A percentile compares a stretch with the other conserved stretches of the same genome.
These are phyloP conservation scores for Dionaea muscipula DNA, from an alignment of 179 eudicot species.

Conservation along the genomic window DNA sequence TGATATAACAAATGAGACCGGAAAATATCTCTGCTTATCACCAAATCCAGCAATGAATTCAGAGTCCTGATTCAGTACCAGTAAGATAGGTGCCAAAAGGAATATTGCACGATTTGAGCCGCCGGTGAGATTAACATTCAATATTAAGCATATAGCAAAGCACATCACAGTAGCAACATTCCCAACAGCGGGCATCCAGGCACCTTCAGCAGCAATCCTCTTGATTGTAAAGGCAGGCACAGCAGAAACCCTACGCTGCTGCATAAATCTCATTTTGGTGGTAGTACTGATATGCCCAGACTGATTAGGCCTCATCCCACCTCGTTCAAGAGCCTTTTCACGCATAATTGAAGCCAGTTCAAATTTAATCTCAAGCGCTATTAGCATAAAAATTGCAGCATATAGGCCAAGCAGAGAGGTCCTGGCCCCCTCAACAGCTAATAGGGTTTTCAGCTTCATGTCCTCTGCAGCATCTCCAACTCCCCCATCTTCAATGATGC, in stretches of 20 bases:
- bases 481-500: slow-evolving; percentile 33
- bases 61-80: slow-evolving; percentile 89
- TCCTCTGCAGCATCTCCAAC: slow-evolving; percentile 48
- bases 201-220: slow-evolving; percentile 86
- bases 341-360: slow-evolving; percentile 73
- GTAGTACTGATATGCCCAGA: slow-evolving; percentile 49
- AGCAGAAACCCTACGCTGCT: slow-evolving; percentile 69
- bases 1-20: slow-evolving; percentile 69
- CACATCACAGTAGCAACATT: slow-evolving; percentile 91
- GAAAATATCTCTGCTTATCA: slow-evolving; percentile 93
- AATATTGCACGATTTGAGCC: slow-evolving; percentile 96
- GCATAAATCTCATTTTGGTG: slow-evolving; percentile 70
- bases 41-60: slow-evolving; percentile 98
- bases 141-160: slow-evolving; percentile 81
- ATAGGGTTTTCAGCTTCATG: slow-evolving; percentile 42
- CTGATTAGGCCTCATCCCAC: slow-evolving; percentile 46
- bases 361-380: slow-evolving; percentile 83
- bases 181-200: slow-evolving; percentile 99
- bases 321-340: slow-evolving; percentile 60
- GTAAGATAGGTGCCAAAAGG: slow-evolving; percentile 84
- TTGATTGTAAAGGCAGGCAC: slow-evolving; percentile 66
- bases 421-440: slow-evolving; percentile 94
- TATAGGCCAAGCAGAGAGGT: slow-evolving; percentile 90
- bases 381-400: slow-evolving; percentile 95
- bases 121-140: slow-evolving; percentile 72